These are phyloP conservation scores for Primulina tabacum DNA, from an alignment of 257 asterid genomes.

Conservation along the genomic window DNA sequence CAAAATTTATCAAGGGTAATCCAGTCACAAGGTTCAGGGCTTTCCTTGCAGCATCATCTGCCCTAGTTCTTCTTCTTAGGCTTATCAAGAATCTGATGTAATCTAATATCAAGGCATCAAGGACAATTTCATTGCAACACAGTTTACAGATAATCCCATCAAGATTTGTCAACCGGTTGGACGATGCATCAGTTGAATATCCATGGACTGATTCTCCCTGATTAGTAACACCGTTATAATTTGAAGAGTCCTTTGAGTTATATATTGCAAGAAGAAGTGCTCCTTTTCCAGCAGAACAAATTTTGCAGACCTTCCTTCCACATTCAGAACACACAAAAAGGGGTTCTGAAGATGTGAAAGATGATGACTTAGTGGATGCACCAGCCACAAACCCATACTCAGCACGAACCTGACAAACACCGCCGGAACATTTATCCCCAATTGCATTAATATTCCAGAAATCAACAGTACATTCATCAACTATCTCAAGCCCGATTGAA, in stretches of 20 bases:
- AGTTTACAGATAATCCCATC: constrained; percentile 73
- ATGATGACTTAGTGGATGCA: constrained; percentile 34
- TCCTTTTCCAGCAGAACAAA: constrained; percentile 93
- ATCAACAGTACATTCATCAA: constrained; percentile 55
- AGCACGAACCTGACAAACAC: constrained; percentile 69
- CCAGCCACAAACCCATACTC: constrained; percentile 52
- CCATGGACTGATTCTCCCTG: constrained; percentile 75
- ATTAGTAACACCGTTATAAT: constrained; percentile 45
- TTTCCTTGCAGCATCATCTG: constrained; percentile 57
- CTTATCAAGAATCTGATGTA: constrained; percentile 75
- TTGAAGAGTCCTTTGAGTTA: constrained; percentile 54
- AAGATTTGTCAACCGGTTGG: constrained; percentile 50
- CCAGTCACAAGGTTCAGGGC: constrained; percentile 62
- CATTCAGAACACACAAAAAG: constrained; percentile 66
- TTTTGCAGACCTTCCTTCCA: constrained; percentile 69
- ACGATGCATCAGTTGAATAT: constrained; percentile 55
- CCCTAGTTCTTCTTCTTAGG: constrained; percentile 60
- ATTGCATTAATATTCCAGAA: constrained; percentile 82
- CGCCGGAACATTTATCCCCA: constrained; percentile 69
- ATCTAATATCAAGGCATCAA: constrained; percentile 74
- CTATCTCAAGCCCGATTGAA: constrained; percentile 74
- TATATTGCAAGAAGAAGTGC: constrained; percentile 58
- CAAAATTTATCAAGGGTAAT: constrained; percentile 39
- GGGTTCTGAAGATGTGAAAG: constrained; percentile 43
- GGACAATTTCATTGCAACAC: constrained; percentile 81